These are phyloP conservation scores for Microcera coccophila DNA, from an alignment of 2,329 filamentous ascomycete genomes.

Conservation along the genomic window DNA sequence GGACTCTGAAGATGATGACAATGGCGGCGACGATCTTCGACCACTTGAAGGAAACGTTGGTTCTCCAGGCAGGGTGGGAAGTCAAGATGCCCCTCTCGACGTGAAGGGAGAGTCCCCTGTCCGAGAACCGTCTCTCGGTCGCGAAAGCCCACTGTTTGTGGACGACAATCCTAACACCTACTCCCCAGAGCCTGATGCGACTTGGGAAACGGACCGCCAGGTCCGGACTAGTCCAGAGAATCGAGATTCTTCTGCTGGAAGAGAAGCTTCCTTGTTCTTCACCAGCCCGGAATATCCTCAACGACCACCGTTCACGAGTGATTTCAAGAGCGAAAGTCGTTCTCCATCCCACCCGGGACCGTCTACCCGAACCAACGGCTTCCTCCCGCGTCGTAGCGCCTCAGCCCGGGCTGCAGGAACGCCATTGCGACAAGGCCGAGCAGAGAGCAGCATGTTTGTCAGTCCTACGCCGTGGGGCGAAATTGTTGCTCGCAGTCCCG, in stretches of 20 bases:
- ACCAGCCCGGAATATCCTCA: neutral
- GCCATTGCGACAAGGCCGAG: slow-evolving; percentile 2
- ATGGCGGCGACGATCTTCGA: neutral
- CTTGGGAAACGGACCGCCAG: too few species aligned
- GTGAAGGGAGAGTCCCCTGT: neutral
- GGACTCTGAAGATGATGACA: neutral
- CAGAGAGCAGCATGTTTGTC: slow-evolving; percentile 17
- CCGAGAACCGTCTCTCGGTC: neutral
- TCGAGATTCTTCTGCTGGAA: neutral
- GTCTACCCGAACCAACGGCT: too few species aligned
- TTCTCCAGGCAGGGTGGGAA: neutral
- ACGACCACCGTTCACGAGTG: neutral
- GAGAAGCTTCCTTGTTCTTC: neutral
- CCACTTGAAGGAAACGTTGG: neutral
- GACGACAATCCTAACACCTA: too few species aligned
- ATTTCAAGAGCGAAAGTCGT: neutral
- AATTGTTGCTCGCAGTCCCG: slow-evolving; percentile 1
- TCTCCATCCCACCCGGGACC: neutral
- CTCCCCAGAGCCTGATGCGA: too few species aligned
- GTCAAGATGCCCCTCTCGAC: too few species aligned
- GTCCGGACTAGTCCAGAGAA: too few species aligned
- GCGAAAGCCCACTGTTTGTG: too few species aligned
- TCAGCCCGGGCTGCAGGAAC: neutral
- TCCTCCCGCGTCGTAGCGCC: too few species aligned
- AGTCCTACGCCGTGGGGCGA: slow-evolving; percentile 11